These are phyloP conservation scores for Lactifluus pinguis DNA, from an alignment of 768 basidiomycete species.

Conservation along the genomic window DNA sequence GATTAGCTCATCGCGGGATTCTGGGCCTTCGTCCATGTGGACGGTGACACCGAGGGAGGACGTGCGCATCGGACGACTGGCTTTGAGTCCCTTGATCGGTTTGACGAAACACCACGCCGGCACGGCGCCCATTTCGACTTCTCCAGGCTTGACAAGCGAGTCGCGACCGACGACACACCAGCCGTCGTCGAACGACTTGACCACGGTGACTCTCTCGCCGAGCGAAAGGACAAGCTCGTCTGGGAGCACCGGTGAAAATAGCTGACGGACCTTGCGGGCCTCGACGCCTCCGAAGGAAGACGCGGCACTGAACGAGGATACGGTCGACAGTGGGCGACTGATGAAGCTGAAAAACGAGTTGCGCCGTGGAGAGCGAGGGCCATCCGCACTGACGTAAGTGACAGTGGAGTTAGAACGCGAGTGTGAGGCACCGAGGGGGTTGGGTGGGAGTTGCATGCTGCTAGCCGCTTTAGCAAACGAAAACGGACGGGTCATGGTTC, in stretches of 20 bases:
- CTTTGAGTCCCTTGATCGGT: slow-evolving; percentile 47
- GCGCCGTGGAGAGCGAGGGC: not conserved
- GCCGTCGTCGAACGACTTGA: slow-evolving; percentile 65
- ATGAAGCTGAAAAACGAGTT: slow-evolving; percentile 12
- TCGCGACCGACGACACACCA: slow-evolving; percentile 70
- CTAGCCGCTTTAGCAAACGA: slow-evolving; percentile 34
- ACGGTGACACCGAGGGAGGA: slow-evolving; percentile 57
- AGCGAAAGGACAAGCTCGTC: slow-evolving; percentile 56
- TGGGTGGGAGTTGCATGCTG: slow-evolving; percentile 13
- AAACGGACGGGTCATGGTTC: slow-evolving; percentile 35
- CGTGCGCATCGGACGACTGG: slow-evolving; percentile 56
- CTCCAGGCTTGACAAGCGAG: slow-evolving; percentile 26
- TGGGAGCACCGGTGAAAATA: slow-evolving; percentile 60
- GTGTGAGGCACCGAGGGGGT: not conserved
- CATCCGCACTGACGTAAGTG: not conserved
- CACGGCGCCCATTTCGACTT: slow-evolving; percentile 60
- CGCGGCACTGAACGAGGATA: slow-evolving; percentile 4
- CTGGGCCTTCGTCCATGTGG: slow-evolving; percentile 34
- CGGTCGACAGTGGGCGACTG: slow-evolving; percentile 17
- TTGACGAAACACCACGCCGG: slow-evolving; percentile 73
- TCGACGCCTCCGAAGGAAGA: slow-evolving; percentile 19
- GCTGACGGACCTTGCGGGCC: slow-evolving; percentile 49
- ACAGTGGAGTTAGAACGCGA: slow-evolving; percentile 10
- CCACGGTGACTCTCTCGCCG: slow-evolving; percentile 53
- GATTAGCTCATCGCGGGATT: slow-evolving; percentile 40